Conservation (phyloP, 176 grass and related monocot genomes). For the Aegilops sharonensis region DNA sequence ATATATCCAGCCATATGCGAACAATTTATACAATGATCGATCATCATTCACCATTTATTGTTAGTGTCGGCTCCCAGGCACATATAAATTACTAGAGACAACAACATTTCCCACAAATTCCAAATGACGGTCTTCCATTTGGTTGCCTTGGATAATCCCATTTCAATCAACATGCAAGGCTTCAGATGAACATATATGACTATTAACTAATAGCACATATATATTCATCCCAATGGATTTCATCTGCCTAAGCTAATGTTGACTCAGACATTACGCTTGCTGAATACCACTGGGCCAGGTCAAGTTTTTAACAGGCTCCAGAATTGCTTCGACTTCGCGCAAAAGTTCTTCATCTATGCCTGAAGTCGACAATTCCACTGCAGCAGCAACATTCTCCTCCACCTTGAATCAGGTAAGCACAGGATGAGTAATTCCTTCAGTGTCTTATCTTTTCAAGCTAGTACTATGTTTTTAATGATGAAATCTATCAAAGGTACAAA, state of each 20-base stretch:
- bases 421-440: not conserved
- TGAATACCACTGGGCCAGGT: slow-evolving; percentile 86
- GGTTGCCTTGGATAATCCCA: not conserved
- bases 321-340: slow-evolving; percentile 65
- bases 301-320: slow-evolving; percentile 79
- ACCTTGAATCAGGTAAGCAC: slow-evolving; percentile 46
- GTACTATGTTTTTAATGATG: not conserved
- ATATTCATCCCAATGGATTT: not conserved
- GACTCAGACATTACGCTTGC: slow-evolving; percentile 37
- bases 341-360: slow-evolving; percentile 80
- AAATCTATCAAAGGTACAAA: not conserved
- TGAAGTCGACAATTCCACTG: slow-evolving; percentile 47
- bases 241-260: not conserved
- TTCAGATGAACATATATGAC: not conserved
- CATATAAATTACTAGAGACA: not conserved
- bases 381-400: slow-evolving; percentile 80
- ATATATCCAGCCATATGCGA: not conserved
- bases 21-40: slow-evolving; percentile 11
- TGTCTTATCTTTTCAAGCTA: not conserved
- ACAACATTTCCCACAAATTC: not conserved
- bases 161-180: not conserved
- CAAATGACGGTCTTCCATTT: not conserved
- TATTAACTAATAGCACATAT: not conserved
- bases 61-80: not conserved
- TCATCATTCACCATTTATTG: slow-evolving; percentile 12